phyloP scores from a whole-genome alignment of 1,139 yeast species.

The Candida mesenterica region DNA sequence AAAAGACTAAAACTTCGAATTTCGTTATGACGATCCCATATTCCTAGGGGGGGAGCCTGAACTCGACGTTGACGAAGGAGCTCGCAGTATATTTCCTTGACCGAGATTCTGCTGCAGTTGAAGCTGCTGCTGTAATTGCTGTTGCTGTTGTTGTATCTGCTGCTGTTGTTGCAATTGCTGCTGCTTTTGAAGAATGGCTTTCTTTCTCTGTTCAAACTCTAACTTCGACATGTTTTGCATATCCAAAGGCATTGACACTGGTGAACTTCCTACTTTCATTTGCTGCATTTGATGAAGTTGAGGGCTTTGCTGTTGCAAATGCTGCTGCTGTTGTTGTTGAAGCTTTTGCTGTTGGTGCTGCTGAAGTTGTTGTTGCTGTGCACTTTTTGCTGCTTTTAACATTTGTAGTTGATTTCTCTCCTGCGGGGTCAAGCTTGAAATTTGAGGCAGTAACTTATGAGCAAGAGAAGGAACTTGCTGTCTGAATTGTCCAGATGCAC shows the following conservation, averaged over 20 bases:
- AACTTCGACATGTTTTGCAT: conserved; percentile 22
- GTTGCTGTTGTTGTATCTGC: conserved; percentile 18
- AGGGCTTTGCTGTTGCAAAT: conserved; percentile 7
- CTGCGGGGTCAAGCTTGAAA: conserved; percentile 33
- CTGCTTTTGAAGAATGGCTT: conserved; percentile 7
- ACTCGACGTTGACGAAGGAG: conserved; percentile 3
- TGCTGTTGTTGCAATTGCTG: conserved; percentile 25
- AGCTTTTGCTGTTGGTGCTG: conserved; percentile 21
- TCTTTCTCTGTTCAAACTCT: conserved; percentile 31
- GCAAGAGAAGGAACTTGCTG: neutral
- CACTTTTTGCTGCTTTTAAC: conserved; percentile 34
- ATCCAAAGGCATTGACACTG: conserved; percentile 14
- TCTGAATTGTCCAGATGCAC: conserved; percentile 1
- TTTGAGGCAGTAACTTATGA: conserved; percentile 22
- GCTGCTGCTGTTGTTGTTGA: conserved; percentile 18
- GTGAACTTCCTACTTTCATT: conserved; percentile 7
- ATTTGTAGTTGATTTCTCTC: conserved; percentile 38
- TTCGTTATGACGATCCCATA: neutral
- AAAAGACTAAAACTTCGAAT: neutral
- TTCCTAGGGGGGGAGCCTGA: neutral
- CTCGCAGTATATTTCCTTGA: too few species aligned
- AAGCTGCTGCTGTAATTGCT: conserved; percentile 6
- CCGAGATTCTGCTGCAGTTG: too few species aligned
- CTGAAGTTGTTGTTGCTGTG: conserved; percentile 30
- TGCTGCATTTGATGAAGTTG: conserved; percentile 9